These are phyloP conservation scores for Ustilago xerochloae DNA, from an alignment of 1,284 basidiomycete genomes.

Conservation along the genomic window DNA sequence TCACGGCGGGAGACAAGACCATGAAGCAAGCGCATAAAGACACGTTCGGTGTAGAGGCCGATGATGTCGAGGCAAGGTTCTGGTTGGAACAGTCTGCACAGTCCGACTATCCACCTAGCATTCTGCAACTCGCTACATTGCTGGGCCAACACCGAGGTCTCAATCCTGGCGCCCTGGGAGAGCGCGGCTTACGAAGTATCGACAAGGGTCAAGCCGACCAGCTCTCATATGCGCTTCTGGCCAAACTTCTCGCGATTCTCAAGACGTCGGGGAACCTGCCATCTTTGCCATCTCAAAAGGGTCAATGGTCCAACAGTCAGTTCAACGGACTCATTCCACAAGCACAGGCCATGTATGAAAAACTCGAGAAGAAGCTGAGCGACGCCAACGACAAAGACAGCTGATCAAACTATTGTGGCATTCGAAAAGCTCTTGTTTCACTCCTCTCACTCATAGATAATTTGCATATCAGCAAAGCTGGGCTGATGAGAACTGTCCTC, in stretches of 20 bases:
- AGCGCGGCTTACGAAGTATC: constrained; percentile 20
- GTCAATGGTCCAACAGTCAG: constrained; percentile 47
- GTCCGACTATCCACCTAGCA: constrained; percentile 41
- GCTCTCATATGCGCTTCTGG: constrained; percentile 39
- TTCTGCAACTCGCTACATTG: constrained; percentile 41
- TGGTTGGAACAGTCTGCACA: constrained; percentile 52
- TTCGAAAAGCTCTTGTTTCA: no score
- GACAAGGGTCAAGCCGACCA: constrained; percentile 36
- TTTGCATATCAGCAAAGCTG: neutral
- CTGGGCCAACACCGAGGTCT: constrained; percentile 38
- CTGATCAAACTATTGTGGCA: neutral
- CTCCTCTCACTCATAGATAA: neutral
- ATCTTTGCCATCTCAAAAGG: constrained; percentile 43
- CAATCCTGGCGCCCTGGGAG: constrained; percentile 5
- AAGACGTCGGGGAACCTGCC: constrained; percentile 44
- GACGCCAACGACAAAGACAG: constrained; percentile 4
- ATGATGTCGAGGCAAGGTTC: constrained; percentile 52
- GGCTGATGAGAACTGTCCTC: neutral
- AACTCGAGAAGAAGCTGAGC: constrained; percentile 35
- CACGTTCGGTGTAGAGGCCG: constrained; percentile 50
- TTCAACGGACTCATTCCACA: constrained; percentile 44
- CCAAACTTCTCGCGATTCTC: constrained; percentile 44
- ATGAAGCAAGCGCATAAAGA: constrained; percentile 47
- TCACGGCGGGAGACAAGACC: constrained; percentile 29
- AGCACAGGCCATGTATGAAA: constrained; percentile 46